Base-by-base conservation (phyloP, 148 eudicot genomes). In the Gaultheria prostrata region DNA sequence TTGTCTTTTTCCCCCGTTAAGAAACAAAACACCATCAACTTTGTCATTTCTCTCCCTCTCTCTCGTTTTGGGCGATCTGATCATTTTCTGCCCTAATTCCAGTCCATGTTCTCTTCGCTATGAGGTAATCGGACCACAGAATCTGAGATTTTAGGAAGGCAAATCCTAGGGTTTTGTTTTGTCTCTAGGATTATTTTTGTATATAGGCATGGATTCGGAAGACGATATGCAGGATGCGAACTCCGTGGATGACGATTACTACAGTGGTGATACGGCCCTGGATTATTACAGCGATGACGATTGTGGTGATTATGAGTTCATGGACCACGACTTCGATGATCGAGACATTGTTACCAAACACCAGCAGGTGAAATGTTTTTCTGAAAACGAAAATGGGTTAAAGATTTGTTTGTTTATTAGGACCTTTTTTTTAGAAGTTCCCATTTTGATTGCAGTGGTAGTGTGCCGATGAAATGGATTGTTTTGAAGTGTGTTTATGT, bases 171-270 rank as follows among this genome's bases (percentile, higher is more conserved):
- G 86, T 86, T 84, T 78, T 65, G 86, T 86, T 84, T 78, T 67
- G 8, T 35, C 50, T 28, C 59, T 28, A 28, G 48, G 39, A 0
- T 21, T 65, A 3, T 61, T 35, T 3, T 14, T n/a, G 6, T 35
- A 14, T 80, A 14, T 6, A 17, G 39, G 13, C 32, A 93, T 93
- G 97, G 93, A 88, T 79, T 92, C 93, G 21, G 97, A 93, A 45
- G 94, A 91, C 35, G 94, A 92, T 32, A 85, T 92, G 85, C 91
- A 87, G 39, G 95, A 93, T 59, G 90, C 93, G 48, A 91, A 90
- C 57, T 93, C 92, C 33, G 84, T 83, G 51, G 91, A 90, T 24
- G 93, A 93, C 70, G 33, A 65, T 65, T 89, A 88, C 80, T 88
- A 86, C 85, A 87, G 90, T 77, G 92, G 93, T n/a, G 93, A 86